Conservation (phyloP, 257 asterid species). For the Jacaranda copaia region DNA sequence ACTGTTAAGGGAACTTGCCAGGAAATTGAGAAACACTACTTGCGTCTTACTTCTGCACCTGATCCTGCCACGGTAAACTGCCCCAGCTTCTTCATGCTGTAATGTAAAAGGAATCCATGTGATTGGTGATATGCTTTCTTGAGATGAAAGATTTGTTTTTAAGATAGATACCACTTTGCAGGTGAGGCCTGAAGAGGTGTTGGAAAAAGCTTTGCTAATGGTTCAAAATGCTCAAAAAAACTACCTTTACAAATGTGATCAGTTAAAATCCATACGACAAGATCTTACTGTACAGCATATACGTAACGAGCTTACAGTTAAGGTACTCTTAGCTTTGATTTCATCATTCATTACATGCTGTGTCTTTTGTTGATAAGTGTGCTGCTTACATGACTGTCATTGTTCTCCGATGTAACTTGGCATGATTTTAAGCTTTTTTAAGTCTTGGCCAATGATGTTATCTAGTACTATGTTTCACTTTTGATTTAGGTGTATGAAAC, state of each 20-base stretch:
- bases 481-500: slow-evolving; percentile 92
- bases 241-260: slow-evolving; percentile 95
- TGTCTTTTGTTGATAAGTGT: slow-evolving; percentile 20
- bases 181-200: slow-evolving; percentile 98
- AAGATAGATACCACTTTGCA: slow-evolving; percentile 49
- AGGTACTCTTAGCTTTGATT: slow-evolving; percentile 56
- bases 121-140: slow-evolving; percentile 15
- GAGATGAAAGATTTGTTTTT: slow-evolving; percentile 31
- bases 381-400: slow-evolving; percentile 6
- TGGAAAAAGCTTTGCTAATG: slow-evolving; percentile 91
- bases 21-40: slow-evolving; percentile 92
- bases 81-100: slow-evolving; percentile 32
- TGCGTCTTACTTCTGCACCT: slow-evolving; percentile 99
- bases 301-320: slow-evolving; percentile 88
- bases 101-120: slow-evolving; percentile 24
- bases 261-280: slow-evolving; percentile 96
- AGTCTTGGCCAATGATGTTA: slow-evolving; percentile 19
- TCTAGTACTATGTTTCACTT: slow-evolving; percentile 27
- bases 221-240: slow-evolving; percentile 86
- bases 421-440: slow-evolving; percentile 30
- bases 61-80: slow-evolving; percentile 91
- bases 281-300: slow-evolving; percentile 98
- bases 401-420: slow-evolving; percentile 1
- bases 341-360: slow-evolving; percentile 29
- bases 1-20: slow-evolving; percentile 95